A percentile compares a stretch with the other conserved stretches of the same genome.
These are phyloP conservation scores for Trichoderma cornu-damae DNA, from an alignment of 2,329 filamentous ascomycete species.

Conservation along the genomic window DNA sequence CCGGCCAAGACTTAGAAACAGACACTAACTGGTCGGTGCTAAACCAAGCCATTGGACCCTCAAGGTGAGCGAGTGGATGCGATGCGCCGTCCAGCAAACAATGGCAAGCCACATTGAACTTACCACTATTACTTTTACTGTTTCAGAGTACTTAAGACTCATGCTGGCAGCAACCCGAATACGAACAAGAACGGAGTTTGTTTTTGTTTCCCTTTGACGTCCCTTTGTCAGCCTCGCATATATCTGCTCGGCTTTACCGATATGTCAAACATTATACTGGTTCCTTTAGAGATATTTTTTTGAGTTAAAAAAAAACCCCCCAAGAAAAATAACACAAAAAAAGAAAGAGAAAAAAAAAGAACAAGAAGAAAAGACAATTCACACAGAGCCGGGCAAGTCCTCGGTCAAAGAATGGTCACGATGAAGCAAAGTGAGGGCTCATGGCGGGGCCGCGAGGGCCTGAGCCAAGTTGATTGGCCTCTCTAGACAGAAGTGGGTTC, in stretches of 20 bases:
- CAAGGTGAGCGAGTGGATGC: background rate
- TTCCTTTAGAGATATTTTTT: too few relatives aligned
- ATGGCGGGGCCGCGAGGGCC: background rate
- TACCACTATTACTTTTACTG: too few relatives aligned
- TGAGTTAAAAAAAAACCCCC: too few relatives aligned
- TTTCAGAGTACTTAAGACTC: too few relatives aligned
- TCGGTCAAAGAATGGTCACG: background rate
- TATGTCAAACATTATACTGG: too few relatives aligned
- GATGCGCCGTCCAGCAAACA: background rate
- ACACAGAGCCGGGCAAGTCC: background rate
- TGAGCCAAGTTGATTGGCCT: background rate
- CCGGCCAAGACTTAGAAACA: background rate
- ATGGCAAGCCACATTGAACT: background rate
- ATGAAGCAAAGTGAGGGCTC: constrained; percentile 8
- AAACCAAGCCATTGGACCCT: background rate
- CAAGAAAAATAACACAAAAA: too few relatives aligned
- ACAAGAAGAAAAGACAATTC: background rate
- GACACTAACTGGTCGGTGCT: too few relatives aligned
- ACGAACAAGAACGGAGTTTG: background rate
- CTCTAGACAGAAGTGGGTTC: background rate
- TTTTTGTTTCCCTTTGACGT: too few relatives aligned
- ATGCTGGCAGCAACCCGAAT: background rate
- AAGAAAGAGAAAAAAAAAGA: background rate
- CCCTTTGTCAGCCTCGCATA: too few relatives aligned
- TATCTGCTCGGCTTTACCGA: too few relatives aligned